phyloP scores from a whole-genome alignment of 2,329 filamentous ascomycete genomes.

The Lecanosticta acicola region DNA sequence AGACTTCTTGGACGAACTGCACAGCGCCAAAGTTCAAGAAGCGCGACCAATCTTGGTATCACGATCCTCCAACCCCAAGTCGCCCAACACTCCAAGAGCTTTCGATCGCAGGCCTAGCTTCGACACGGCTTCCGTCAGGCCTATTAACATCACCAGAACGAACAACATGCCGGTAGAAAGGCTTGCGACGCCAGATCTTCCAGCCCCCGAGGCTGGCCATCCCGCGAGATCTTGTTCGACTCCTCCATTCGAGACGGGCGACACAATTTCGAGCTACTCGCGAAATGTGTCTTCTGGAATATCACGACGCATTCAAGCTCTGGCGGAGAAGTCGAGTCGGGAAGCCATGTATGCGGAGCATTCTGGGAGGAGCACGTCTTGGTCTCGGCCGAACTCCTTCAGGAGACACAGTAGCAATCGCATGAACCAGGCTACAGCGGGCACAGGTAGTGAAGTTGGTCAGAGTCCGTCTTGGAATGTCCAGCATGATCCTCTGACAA shows the following conservation, averaged over 20 bases:
- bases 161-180: constrained; percentile 4
- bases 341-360: constrained; percentile 15
- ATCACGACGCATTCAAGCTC: constrained; percentile 86
- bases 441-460: constrained; percentile 8
- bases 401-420: constrained; percentile 19
- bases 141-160: constrained; percentile 20
- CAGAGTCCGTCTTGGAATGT: constrained; percentile 36
- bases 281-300: constrained; percentile 84
- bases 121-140: constrained; percentile 21
- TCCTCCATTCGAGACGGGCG: constrained; percentile 31
- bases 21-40: constrained; percentile 73
- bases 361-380: constrained; percentile 12
- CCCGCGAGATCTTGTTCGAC: not conserved
- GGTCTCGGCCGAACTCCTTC: constrained; percentile 18
- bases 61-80: constrained; percentile 65
- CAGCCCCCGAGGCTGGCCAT: not conserved
- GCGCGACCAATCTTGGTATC: constrained; percentile 74
- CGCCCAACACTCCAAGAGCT: constrained; percentile 51
- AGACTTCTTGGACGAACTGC: constrained; percentile 65
- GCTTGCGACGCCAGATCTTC: constrained; percentile 1
- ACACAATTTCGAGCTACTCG: constrained; percentile 43
- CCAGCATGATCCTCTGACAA: constrained; percentile 34
- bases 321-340: constrained; percentile 62
- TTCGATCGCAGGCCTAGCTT: constrained; percentile 31
- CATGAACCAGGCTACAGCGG: constrained; percentile 8